phyloP scores from a whole-genome alignment of 2,329 filamentous ascomycete genomes.

The Venturia nashicola region DNA sequence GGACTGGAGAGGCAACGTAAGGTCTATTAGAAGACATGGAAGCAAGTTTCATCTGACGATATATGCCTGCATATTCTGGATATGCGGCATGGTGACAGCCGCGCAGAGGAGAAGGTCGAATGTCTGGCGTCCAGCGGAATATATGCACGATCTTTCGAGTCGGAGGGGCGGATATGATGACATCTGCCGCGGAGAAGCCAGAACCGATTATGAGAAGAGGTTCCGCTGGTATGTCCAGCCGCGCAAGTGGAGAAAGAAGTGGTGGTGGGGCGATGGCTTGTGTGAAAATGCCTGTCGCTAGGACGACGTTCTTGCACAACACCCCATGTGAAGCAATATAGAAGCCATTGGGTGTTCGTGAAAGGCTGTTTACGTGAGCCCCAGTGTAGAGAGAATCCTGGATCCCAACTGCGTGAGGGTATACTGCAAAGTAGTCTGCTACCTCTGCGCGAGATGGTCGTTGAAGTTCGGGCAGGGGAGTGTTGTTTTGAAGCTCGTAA shows the following conservation, averaged over 20 bases:
- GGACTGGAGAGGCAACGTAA: conserved; percentile 9
- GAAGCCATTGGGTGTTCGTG: conserved; percentile 34
- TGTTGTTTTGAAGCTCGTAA: conserved; percentile 29
- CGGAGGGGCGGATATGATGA: conserved; percentile 41
- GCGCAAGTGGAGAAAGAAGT: conserved; percentile 33
- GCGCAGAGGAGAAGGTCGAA: conserved; percentile 42
- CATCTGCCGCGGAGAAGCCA: conserved; percentile 50
- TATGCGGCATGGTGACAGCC: conserved; percentile 49
- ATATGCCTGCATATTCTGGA: conserved; percentile 48
- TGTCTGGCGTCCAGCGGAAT: conserved; percentile 47
- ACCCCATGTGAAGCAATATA: conserved; percentile 39
- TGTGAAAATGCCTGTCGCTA: conserved; percentile 48
- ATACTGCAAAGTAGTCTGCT: conserved; percentile 41
- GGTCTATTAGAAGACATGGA: conserved; percentile 12
- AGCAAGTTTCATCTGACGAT: conserved; percentile 47
- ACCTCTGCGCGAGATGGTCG: conserved; percentile 43
- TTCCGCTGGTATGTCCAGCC: conserved; percentile 14
- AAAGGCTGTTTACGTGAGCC: conserved; percentile 30
- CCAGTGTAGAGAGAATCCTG: conserved; percentile 32
- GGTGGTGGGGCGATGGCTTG: conserved; percentile 39
- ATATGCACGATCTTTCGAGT: conserved; percentile 45
- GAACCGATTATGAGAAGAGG: conserved; percentile 47
- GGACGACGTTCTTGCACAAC: conserved; percentile 42
- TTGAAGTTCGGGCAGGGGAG: conserved; percentile 37
- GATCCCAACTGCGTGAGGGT: conserved; percentile 42